Evolutionary conservation across 2,329 filamentous ascomycete species (phyloP).

Genomic region (Thielaviopsis musarum): DNA sequence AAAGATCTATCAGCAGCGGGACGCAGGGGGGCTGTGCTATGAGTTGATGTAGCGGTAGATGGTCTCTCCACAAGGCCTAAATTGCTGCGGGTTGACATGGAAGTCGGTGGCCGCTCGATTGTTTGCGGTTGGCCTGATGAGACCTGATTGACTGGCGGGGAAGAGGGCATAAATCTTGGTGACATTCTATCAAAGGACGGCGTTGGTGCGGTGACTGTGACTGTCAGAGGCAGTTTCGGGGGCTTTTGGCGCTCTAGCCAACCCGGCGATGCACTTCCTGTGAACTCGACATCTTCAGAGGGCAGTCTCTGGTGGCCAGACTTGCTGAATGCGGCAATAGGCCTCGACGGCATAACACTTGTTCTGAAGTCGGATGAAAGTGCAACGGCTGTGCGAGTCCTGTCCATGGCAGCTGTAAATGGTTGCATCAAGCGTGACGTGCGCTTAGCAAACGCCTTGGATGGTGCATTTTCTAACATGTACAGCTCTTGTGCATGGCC

Average conservation of each 20-base stretch:
- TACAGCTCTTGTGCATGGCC: slow-evolving; percentile 2
- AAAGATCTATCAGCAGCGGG: neutral
- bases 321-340: neutral
- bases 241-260: neutral
- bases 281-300: slow-evolving; percentile 3
- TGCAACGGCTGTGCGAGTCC: neutral
- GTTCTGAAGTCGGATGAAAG: neutral
- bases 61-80: neutral
- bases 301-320: slow-evolving; percentile 5
- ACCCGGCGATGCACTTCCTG: neutral
- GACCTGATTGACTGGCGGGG: neutral
- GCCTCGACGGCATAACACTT: neutral
- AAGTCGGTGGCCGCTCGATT: neutral
- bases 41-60: neutral
- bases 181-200: neutral
- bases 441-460: slow-evolving; percentile 12
- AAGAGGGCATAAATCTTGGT: neutral
- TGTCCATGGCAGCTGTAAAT: neutral
- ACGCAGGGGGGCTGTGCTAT: neutral
- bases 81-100: neutral
- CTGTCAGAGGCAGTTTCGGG: slow-evolving; percentile 1
- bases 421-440: neutral
- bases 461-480: slow-evolving; percentile 13
- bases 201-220: neutral
- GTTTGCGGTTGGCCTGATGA: neutral